Conservation (phyloP, 2,329 filamentous ascomycete genomes). For the Scedosporium minutisporum region DNA sequence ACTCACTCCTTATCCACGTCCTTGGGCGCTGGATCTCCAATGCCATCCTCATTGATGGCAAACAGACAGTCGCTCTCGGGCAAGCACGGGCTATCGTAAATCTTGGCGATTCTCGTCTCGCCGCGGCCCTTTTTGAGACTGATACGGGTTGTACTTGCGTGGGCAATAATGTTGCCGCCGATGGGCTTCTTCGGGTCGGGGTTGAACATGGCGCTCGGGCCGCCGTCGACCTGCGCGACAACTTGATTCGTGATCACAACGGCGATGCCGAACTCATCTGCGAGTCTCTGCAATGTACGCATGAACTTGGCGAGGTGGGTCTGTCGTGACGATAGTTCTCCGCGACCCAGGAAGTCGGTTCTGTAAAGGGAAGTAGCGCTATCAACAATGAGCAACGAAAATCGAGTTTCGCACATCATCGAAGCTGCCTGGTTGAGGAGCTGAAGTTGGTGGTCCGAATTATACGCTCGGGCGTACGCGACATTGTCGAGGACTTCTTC, state of each 20-base stretch:
- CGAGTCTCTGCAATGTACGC: constrained; percentile 69
- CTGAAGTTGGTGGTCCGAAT: constrained; percentile 94
- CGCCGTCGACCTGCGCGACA: constrained; percentile 94
- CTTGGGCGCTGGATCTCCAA: constrained; percentile 91
- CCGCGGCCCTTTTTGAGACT: constrained; percentile 92
- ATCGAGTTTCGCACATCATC: constrained; percentile 99
- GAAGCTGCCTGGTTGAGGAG: constrained; percentile 87
- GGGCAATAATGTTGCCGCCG: constrained; percentile 96
- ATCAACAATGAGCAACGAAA: constrained; percentile 91
- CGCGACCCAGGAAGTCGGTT: constrained; percentile 93
- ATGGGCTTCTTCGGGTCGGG: constrained; percentile 99
- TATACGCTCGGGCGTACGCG: constrained; percentile 95
- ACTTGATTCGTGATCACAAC: constrained; percentile 99
- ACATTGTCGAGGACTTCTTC: constrained; percentile 98
- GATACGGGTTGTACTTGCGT: constrained; percentile 88
- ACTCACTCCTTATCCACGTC: constrained; percentile 64
- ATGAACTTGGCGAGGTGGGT: constrained; percentile 83
- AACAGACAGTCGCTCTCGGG: constrained; percentile 96
- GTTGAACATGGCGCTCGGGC: constrained; percentile 96
- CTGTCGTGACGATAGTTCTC: constrained; percentile 89
- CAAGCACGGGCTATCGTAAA: constrained; percentile 95
- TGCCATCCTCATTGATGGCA: constrained; percentile 94
- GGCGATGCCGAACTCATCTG: constrained; percentile 84
- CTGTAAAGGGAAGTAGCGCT: constrained; percentile 92
- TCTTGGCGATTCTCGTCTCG: constrained; percentile 96